Conservation (phyloP, 768 basidiomycete genomes). For the Boletus sp. region DNA sequence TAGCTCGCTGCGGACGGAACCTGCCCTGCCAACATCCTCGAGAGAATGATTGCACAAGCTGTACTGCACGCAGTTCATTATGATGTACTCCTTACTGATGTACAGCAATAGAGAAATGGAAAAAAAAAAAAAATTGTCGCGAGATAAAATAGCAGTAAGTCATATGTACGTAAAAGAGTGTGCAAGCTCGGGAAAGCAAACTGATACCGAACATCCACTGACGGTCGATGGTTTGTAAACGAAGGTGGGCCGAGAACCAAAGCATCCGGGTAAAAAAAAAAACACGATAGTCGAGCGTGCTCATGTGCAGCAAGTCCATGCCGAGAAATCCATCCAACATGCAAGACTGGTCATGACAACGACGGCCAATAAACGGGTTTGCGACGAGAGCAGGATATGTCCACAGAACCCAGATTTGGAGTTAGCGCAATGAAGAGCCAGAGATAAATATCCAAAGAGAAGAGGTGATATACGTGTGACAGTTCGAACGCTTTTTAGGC, state of each 20-base stretch:
- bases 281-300: neutral
- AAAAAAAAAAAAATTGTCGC: neutral
- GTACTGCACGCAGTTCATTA: neutral
- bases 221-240: neutral
- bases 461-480: neutral
- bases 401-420: slow-evolving; percentile 6
- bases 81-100: neutral
- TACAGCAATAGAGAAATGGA: neutral
- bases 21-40: neutral
- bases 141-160: slow-evolving; percentile 6
- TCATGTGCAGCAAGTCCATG: slow-evolving; percentile 3
- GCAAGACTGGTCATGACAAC: neutral
- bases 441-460: slow-evolving; percentile 13
- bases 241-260: neutral
- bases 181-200: neutral
- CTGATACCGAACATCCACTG: neutral
- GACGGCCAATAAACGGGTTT: neutral
- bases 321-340: neutral
- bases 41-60: neutral
- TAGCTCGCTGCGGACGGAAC: too few species aligned
- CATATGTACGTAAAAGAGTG: slow-evolving; percentile 8
- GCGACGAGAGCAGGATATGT: slow-evolving; percentile 1
- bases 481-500: slow-evolving; percentile 32
- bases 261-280: neutral
- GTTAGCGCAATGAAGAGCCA: slow-evolving; percentile 4